Conservation (phyloP, 2,329 filamentous ascomycete species). For the Leptographium lundbergii region DNA sequence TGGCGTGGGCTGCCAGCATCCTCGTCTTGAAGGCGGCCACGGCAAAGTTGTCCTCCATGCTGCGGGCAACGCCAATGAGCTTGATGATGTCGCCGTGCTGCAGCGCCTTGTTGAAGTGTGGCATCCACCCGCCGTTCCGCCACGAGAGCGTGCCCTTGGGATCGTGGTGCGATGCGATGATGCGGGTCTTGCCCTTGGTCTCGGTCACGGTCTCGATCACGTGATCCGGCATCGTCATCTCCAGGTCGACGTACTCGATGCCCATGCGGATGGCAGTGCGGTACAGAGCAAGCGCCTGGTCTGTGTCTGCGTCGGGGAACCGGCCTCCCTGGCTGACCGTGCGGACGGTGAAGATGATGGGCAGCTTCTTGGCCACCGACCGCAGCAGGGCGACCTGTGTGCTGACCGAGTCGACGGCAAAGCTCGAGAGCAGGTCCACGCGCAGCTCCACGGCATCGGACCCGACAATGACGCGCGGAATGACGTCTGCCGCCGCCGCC, state of each 20-base stretch:
- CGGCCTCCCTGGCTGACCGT: conserved; percentile 76
- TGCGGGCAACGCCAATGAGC: conserved; percentile 69
- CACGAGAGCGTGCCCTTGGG: conserved; percentile 67
- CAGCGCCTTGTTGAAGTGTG: conserved; percentile 78
- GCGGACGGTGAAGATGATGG: conserved; percentile 85
- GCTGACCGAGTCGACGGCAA: conserved; percentile 62
- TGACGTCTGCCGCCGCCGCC: conserved; percentile 44
- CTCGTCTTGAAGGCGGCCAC: conserved; percentile 69
- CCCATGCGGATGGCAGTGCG: conserved; percentile 67
- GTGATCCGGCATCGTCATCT: conserved; percentile 73
- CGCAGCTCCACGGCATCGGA: conserved; percentile 88
- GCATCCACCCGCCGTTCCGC: conserved; percentile 86
- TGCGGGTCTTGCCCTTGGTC: conserved; percentile 57
- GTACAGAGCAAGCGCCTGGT: conserved; percentile 66
- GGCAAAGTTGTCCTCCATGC: conserved; percentile 74
- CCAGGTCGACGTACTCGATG: conserved; percentile 85
- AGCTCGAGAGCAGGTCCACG: conserved; percentile 78
- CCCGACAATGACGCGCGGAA: conserved; percentile 66
- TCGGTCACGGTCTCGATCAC: conserved; percentile 58
- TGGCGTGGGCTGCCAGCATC: conserved; percentile 59
- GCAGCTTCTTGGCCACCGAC: conserved; percentile 40
- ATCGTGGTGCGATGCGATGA: conserved; percentile 95
- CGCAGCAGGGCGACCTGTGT: conserved; percentile 73
- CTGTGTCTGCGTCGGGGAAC: conserved; percentile 65
- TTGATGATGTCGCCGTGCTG: conserved; percentile 92